Percentiles rank a stretch among this genome's conserved stretches.
phyloP scores from a whole-genome alignment of 176 grass and related monocot genomes.

The Aegilops umbellulata region DNA sequence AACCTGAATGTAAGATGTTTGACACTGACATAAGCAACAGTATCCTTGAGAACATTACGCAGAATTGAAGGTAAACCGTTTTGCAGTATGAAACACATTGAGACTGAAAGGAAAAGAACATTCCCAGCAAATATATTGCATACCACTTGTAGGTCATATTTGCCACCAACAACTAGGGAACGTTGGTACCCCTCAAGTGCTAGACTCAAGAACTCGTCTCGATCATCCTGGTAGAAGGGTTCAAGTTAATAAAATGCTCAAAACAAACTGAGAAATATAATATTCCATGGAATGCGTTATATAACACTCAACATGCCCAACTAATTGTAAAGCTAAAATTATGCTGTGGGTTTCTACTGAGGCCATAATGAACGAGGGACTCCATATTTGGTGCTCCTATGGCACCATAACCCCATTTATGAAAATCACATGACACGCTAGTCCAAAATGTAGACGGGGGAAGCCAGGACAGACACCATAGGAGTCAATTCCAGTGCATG shows the following conservation, averaged over 20 bases:
- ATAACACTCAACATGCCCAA: constrained; percentile 8
- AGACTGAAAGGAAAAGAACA: not conserved
- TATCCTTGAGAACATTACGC: not conserved
- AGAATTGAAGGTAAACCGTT: not conserved
- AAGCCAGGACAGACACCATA: not conserved
- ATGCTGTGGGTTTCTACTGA: not conserved
- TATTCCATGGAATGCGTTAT: not conserved
- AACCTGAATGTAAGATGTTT: constrained; percentile 55
- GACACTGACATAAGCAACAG: not conserved
- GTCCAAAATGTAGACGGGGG: constrained; percentile 5
- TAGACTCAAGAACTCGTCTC: constrained; percentile 74
- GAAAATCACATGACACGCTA: not conserved
- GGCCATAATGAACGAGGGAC: not conserved
- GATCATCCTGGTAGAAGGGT: constrained; percentile 65
- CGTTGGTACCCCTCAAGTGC: constrained; percentile 78
- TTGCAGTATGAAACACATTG: not conserved
- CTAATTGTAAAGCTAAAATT: not conserved
- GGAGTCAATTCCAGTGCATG: not conserved
- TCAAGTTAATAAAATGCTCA: constrained; percentile 27
- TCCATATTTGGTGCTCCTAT: not conserved
- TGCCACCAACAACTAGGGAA: constrained; percentile 75
- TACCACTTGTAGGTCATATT: constrained; percentile 97
- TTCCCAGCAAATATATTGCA: constrained; percentile 23
- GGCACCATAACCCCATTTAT: not conserved
- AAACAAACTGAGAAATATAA: not conserved